phyloP scores from a whole-genome alignment of 306 rosid species.

The Dalbergia cultrata region DNA sequence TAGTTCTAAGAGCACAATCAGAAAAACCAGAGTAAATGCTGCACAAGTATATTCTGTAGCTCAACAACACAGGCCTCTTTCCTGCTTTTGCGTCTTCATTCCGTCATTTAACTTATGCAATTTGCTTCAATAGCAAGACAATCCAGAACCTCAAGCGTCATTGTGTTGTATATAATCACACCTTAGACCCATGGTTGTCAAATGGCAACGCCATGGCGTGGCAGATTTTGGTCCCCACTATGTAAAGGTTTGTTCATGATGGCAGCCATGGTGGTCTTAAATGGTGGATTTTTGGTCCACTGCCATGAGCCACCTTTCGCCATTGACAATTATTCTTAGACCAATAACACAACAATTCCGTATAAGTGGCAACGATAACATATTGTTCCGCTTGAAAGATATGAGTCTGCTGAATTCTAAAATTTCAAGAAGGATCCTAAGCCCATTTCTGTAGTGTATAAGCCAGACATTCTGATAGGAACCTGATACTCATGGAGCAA shows the following conservation, averaged over 20 bases:
- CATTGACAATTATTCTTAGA: too few species aligned
- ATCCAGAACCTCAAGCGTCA: not conserved
- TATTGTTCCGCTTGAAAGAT: slow-evolving; percentile 10
- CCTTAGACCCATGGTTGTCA: not conserved
- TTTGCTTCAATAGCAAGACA: slow-evolving; percentile 10
- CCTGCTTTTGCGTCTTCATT: not conserved
- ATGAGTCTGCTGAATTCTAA: not conserved
- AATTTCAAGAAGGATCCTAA: slow-evolving; percentile 21
- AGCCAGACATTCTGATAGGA: too few species aligned
- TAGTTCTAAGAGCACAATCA: slow-evolving; percentile 30
- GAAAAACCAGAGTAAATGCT: slow-evolving; percentile 27
- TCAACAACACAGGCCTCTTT: slow-evolving; percentile 16
- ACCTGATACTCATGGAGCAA: too few species aligned
- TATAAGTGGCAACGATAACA: slow-evolving; percentile 21
- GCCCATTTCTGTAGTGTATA: slow-evolving; percentile 25
- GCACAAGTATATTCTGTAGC: not conserved
- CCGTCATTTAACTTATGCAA: not conserved
- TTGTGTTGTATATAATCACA: slow-evolving; percentile 4
- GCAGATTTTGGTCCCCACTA: too few species aligned
- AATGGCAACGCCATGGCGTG: too few species aligned
- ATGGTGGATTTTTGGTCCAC: too few species aligned
- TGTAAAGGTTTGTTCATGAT: too few species aligned
- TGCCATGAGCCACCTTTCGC: too few species aligned
- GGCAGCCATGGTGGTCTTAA: too few species aligned
- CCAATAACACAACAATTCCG: not conserved